These are phyloP conservation scores for Drosera capensis DNA, from an alignment of 148 eudicot genomes.

Conservation along the genomic window DNA sequence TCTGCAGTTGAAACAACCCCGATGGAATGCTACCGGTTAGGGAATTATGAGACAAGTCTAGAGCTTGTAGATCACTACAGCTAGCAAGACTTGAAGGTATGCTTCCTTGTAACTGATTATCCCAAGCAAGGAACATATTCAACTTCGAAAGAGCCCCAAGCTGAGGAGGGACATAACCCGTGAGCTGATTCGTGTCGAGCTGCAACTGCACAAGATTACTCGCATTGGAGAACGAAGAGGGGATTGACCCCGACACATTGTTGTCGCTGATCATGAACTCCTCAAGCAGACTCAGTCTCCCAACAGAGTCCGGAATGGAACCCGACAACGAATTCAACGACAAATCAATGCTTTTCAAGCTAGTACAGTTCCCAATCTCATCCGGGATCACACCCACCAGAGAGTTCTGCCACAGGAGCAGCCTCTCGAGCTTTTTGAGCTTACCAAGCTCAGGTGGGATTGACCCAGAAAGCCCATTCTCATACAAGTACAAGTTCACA, in stretches of 20 bases:
- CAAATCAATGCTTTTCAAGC: conserved; percentile 40
- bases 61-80: conserved; percentile 36
- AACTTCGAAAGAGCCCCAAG: conserved; percentile 37
- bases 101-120: conserved; percentile 65
- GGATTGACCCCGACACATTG: conserved; percentile 69
- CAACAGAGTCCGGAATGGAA: conserved; percentile 44
- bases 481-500: conserved; percentile 46
- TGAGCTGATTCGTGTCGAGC: conserved; percentile 57
- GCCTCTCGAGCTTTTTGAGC: conserved; percentile 31
- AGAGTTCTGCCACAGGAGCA: conserved; percentile 60
- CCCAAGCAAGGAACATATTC: conserved; percentile 62
- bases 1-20: conserved; percentile 38
- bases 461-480: conserved; percentile 52
- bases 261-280: conserved; percentile 74
- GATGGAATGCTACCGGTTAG: conserved; percentile 50
- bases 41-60: conserved; percentile 57
- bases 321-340: conserved; percentile 59
- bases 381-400: conserved; percentile 40
- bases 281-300: conserved; percentile 27
- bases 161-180: conserved; percentile 49
- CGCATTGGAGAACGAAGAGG: conserved; percentile 35
- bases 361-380: conserved; percentile 57
- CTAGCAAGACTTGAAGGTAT: conserved; percentile 40
- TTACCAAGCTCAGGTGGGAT: conserved; percentile 49
- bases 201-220: conserved; percentile 40